phyloP scores from a whole-genome alignment of 176 grass and related monocot species.

The Avena sativa region DNA sequence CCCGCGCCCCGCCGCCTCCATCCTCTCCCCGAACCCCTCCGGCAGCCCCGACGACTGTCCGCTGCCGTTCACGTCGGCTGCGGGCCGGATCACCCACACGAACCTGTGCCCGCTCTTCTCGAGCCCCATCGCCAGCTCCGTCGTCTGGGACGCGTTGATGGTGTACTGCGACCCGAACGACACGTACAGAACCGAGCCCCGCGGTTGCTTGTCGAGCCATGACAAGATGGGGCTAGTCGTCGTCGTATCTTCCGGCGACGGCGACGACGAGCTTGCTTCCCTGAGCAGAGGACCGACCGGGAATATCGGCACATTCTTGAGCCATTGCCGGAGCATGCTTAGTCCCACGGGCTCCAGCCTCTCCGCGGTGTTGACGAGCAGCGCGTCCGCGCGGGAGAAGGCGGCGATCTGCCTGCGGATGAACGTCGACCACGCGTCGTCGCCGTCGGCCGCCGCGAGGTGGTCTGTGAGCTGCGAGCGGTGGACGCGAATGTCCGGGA shows the following conservation, averaged over 20 bases:
- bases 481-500: conserved; percentile 25
- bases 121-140: conserved; percentile 30
- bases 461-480: conserved; percentile 44
- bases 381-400: background rate
- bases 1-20: background rate
- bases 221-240: background rate
- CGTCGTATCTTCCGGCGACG: background rate
- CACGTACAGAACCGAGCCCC: conserved; percentile 36
- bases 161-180: conserved; percentile 54
- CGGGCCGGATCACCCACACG: conserved; percentile 43
- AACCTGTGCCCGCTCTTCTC: conserved; percentile 30
- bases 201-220: conserved; percentile 44
- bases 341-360: conserved; percentile 46
- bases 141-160: conserved; percentile 1
- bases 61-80: background rate
- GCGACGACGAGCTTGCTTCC: background rate
- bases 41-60: background rate
- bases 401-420: conserved; percentile 21
- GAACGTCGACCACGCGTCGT: conserved; percentile 20
- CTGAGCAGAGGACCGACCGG: conserved; percentile 18
- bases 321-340: conserved; percentile 18
- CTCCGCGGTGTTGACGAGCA: conserved; percentile 48
- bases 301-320: conserved; percentile 7
- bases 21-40: background rate
- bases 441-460: conserved; percentile 16